Evolutionary conservation across 169 alveolate species (phyloP).

Genomic region (Fabrea salina): DNA sequence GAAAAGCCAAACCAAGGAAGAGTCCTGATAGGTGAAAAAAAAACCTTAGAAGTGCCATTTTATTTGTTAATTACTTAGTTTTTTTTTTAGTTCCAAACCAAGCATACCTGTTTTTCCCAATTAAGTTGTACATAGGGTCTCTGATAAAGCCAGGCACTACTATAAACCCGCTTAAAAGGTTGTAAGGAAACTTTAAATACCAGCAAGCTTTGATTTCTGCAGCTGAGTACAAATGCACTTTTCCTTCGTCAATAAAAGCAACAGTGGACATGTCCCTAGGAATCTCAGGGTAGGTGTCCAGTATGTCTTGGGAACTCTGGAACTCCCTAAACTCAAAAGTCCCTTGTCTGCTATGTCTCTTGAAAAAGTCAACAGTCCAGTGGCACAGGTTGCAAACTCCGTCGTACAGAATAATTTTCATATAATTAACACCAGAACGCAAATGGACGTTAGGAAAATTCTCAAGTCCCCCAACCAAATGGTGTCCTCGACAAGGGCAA

Average conservation of each 20-base stretch:
- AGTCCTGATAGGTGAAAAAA: no score
- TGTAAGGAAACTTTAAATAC: not conserved
- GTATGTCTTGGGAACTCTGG: not conserved
- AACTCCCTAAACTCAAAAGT: not conserved
- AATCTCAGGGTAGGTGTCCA: not conserved
- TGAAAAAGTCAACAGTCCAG: not conserved
- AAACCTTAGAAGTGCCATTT: no score
- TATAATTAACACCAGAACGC: no score
- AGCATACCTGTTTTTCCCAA: not conserved
- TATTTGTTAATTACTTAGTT: no score
- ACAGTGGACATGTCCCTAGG: slow-evolving; percentile 1
- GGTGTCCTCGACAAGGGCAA: no score
- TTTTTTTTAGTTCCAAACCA: slow-evolving; percentile 8
- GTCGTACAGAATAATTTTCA: not conserved
- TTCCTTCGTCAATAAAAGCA: not conserved
- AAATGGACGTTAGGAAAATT: no score
- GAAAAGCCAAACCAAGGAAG: no score
- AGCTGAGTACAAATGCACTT: not conserved
- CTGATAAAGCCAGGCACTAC: not conserved
- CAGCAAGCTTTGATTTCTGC: not conserved
- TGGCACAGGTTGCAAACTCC: not conserved
- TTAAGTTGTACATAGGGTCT: not conserved
- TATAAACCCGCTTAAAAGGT: not conserved
- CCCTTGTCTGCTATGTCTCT: not conserved
- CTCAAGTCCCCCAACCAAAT: no score